Evolutionary conservation across 306 rosid species (phyloP), one percentile per base, ranked within the genome.

Genomic region (Dalbergia oliveri): DNA sequence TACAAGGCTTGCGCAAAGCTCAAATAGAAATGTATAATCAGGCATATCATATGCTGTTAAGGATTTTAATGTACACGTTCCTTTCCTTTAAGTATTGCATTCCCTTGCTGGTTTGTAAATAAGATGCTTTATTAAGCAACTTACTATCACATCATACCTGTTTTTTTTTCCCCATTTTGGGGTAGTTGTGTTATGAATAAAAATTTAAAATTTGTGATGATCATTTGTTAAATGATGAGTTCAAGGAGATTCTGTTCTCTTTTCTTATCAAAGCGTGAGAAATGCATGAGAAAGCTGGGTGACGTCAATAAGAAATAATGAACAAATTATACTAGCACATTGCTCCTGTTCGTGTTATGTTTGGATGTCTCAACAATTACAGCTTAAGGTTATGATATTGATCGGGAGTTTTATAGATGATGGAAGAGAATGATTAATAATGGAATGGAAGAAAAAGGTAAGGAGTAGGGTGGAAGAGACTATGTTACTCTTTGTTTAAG

Each of bases 241-340:
- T 47, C 53, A 47, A 47, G 53, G 53, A 12, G 14, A 3, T 47
- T 47, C 9, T 45, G 51, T 45, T 45, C 53, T 47, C 53, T 47
- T 11, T 9, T 43, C 9, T 18, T 8, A 23, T 31, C 13, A 35
- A 66, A 16, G 11, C 9, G 16, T 11, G 53, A 35, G 51, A 59
- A 41, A 43, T 11, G 13, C 34, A 0, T 8, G 63, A 34, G 26
- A 76, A 34, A 4, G 47, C 3, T 41, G 26, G 6, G 68, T 53
- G 79, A 16, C n/a, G 18, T 43, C 7, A 16, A 44, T 57, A 76
- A 59, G 72, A 82, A 72, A 77, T 43, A 69, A 70, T 47, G 47
- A 83, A 77, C 10, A 14, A 61, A 69, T 53, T 45, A 68, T 50
- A 66, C 14, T 73, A 18, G 4, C 37, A 79, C 18, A 26, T 26